Conservation (phyloP, 2,329 filamentous ascomycete species). For the Botryotinia narcissicola region DNA sequence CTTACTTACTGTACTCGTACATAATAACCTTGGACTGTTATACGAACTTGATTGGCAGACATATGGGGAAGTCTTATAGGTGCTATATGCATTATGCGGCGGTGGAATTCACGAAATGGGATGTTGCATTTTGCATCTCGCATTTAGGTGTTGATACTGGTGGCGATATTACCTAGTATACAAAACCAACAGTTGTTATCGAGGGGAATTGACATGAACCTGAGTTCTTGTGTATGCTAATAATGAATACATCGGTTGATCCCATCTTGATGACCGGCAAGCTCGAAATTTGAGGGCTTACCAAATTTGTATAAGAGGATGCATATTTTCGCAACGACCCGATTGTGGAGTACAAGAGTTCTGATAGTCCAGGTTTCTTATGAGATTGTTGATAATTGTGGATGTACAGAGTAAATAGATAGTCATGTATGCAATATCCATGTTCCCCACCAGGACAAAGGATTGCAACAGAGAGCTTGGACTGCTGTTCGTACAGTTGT, state of each 20-base stretch:
- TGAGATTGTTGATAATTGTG: not conserved
- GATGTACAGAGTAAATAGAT: not conserved
- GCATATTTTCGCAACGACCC: not conserved
- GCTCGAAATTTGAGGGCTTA: not conserved
- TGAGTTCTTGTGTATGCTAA: not conserved
- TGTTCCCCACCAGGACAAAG: not conserved
- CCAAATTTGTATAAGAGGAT: not conserved
- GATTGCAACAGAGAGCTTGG: not conserved
- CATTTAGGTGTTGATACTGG: not conserved
- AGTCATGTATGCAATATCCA: not conserved
- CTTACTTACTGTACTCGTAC: not conserved
- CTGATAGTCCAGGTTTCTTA: not conserved
- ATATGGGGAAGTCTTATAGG: not conserved
- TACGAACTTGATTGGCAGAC: not conserved
- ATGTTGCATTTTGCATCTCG: slow-evolving; percentile 2
- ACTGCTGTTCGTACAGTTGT: not conserved
- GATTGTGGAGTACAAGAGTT: not conserved
- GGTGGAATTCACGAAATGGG: not conserved
- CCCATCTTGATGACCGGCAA: not conserved
- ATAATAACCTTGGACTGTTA: not conserved
- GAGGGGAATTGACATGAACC: not conserved
- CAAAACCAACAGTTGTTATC: not conserved
- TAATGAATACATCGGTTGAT: not conserved
- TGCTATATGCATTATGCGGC: not conserved
- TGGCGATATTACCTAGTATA: not conserved